Evolutionary conservation across 345 rosid genomes (phyloP).

Genomic region (Salix udensis): DNA sequence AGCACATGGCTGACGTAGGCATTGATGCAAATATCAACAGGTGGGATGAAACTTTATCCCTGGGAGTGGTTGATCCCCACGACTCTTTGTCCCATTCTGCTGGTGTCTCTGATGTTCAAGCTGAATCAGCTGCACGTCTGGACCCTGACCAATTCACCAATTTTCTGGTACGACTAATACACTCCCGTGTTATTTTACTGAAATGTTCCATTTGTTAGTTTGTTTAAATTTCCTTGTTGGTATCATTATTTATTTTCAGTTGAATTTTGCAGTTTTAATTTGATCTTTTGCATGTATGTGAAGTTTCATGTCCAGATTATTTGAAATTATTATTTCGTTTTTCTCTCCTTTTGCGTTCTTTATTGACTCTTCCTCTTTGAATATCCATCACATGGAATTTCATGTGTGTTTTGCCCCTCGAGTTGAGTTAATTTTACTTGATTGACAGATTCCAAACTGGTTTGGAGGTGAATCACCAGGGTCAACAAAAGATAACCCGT

Average conservation of each 20-base stretch:
- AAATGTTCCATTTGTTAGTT: background rate
- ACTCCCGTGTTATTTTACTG: background rate
- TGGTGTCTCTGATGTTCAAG: slow-evolving; percentile 86
- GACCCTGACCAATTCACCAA: slow-evolving; percentile 92
- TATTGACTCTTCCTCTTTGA: background rate
- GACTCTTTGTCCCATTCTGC: slow-evolving; percentile 98
- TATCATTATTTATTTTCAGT: background rate
- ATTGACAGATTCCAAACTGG: slow-evolving; percentile 88
- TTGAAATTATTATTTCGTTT: background rate
- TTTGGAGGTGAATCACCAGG: slow-evolving; percentile 65
- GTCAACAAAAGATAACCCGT: slow-evolving; percentile 78
- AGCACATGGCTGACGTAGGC: slow-evolving; percentile 84
- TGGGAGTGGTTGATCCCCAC: slow-evolving; percentile 91
- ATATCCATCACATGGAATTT: background rate
- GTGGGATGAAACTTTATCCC: slow-evolving; percentile 85
- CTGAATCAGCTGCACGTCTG: slow-evolving; percentile 73
- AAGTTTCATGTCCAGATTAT: background rate
- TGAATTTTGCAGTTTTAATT: background rate
- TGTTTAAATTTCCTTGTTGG: background rate
- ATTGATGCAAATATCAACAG: slow-evolving; percentile 69
- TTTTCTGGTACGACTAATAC: slow-evolving; percentile 60
- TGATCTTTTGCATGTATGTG: background rate
- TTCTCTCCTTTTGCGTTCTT: background rate
- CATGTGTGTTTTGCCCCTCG: background rate
- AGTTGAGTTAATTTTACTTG: background rate